A percentile compares a stretch with the other conserved stretches of the same genome.
Evolutionary conservation across 176 grass and related monocot species (phyloP).

Genomic region (Tillandsia fasciculata): DNA sequence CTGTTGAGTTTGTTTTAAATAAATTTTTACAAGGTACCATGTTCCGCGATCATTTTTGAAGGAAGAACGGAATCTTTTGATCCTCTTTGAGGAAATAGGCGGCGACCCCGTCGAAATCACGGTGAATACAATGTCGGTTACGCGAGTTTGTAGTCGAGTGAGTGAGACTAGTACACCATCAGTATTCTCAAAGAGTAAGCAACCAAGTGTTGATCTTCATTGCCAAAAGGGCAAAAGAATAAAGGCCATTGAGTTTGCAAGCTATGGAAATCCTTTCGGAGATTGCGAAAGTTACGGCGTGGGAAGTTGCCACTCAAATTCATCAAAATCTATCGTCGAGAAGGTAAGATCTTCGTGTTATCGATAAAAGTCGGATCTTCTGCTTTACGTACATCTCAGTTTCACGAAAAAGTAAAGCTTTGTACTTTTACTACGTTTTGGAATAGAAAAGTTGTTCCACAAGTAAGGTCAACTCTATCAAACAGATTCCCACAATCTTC

Average conservation of each 20-base stretch:
- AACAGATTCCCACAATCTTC: not conserved
- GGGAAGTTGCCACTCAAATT: slow-evolving; percentile 40
- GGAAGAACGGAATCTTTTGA: slow-evolving; percentile 40
- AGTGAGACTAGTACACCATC: slow-evolving; percentile 14
- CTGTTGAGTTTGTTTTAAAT: not conserved
- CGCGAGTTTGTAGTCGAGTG: slow-evolving; percentile 22
- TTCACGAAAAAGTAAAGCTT: too few species aligned
- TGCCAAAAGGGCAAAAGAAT: slow-evolving; percentile 42
- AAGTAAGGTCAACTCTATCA: too few species aligned
- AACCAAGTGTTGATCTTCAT: slow-evolving; percentile 17
- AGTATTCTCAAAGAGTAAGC: slow-evolving; percentile 19
- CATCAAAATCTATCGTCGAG: slow-evolving; percentile 21
- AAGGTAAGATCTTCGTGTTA: slow-evolving; percentile 22
- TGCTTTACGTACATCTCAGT: too few species aligned
- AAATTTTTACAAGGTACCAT: slow-evolving; percentile 48
- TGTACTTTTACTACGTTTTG: too few species aligned
- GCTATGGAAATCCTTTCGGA: slow-evolving; percentile 38
- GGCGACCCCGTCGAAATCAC: slow-evolving; percentile 61
- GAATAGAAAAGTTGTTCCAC: too few species aligned
- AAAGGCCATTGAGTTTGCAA: slow-evolving; percentile 39
- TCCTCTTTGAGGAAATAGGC: slow-evolving; percentile 78
- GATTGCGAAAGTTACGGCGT: slow-evolving; percentile 13
- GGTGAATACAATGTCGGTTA: slow-evolving; percentile 47
- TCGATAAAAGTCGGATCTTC: too few species aligned
- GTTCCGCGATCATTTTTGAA: slow-evolving; percentile 62